Percentiles rank a stretch among this genome's conserved stretches.
These are phyloP conservation scores for Carex parvula DNA, from an alignment of 176 grass and related monocot species.

Conservation along the genomic window DNA sequence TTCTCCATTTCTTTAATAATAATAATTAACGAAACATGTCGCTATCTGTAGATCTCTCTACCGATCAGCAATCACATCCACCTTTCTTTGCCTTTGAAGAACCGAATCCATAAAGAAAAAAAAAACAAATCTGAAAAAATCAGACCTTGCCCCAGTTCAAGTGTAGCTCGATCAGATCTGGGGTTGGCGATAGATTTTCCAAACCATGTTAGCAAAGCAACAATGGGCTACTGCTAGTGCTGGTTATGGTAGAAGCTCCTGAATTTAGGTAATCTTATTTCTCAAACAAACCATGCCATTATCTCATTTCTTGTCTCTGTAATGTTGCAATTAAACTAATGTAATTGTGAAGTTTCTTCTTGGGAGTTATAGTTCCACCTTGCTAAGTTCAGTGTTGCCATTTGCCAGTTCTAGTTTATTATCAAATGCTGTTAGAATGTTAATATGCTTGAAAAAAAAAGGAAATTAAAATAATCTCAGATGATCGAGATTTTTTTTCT, in stretches of 20 bases:
- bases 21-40: not conserved
- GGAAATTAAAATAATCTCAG: not conserved
- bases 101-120: not conserved
- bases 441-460: not conserved
- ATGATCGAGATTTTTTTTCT: not conserved
- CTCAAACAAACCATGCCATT: no score
- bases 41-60: not conserved
- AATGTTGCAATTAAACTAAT: not conserved
- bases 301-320: no score
- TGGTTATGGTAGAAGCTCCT: not conserved
- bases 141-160: not conserved
- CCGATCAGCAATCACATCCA: not conserved
- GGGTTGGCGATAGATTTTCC: no score
- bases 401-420: not conserved
- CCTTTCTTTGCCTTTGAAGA: not conserved
- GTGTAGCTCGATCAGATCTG: not conserved
- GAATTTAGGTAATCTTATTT: not conserved
- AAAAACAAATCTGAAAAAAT: not conserved
- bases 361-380: not conserved
- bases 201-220: not conserved
- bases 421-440: not conserved
- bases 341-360: not conserved
- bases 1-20: not conserved
- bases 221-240: not conserved
- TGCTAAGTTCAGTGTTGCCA: not conserved